phyloP scores from a whole-genome alignment of 2,329 filamentous ascomycete species.

The Microsporum canis region DNA sequence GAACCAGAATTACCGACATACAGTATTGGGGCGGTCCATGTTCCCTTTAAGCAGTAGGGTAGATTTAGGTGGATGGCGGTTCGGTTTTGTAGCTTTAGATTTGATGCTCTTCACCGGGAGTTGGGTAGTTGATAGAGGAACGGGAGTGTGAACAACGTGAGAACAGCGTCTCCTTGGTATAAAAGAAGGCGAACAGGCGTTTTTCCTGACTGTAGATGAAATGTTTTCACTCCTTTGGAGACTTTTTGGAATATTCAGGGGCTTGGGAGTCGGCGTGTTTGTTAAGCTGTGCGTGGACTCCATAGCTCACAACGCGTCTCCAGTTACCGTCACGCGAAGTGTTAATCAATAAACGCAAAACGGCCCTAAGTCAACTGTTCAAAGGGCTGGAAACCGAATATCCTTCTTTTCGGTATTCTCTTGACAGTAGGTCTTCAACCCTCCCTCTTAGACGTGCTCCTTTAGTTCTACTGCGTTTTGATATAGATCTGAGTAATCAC shows the following conservation, averaged over 20 bases:
- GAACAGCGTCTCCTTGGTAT: background rate
- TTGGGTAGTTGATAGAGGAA: background rate
- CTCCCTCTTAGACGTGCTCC: conserved; percentile 12
- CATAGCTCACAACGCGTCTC: background rate
- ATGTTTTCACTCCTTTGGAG: background rate
- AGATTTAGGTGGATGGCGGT: background rate
- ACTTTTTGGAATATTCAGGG: background rate
- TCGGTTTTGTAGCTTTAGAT: background rate
- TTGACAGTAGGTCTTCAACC: background rate
- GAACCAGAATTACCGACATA: background rate
- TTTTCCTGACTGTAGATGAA: background rate
- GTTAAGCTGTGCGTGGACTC: background rate
- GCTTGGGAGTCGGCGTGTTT: background rate
- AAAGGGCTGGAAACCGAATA: background rate
- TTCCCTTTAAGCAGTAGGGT: background rate
- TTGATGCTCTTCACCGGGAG: background rate
- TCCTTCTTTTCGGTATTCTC: background rate
- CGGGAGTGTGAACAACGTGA: background rate
- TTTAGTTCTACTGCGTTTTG: conserved; percentile 16
- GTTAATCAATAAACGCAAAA: background rate
- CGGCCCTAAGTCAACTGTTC: background rate
- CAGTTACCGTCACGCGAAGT: background rate
- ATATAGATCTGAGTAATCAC: conserved; percentile 21
- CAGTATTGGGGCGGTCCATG: background rate
- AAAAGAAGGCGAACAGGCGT: background rate